Base-by-base conservation (phyloP, 2,329 filamentous ascomycete species). In the Rhynchosporium secalis region DNA sequence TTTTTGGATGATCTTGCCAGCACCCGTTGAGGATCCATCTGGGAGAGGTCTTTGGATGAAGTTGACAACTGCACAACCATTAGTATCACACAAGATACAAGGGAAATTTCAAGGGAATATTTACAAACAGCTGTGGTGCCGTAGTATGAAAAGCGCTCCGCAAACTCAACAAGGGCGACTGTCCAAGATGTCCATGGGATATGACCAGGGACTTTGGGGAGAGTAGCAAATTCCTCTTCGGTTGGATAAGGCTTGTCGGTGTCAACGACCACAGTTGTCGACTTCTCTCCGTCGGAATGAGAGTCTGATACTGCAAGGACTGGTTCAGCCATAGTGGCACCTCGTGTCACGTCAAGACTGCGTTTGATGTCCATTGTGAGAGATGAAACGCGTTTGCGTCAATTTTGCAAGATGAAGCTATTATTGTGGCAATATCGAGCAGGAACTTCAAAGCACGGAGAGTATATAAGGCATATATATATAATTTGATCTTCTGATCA, bases 101-200 rank as follows among this genome's bases (percentile, higher is more conserved):
- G 40, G 40, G 43, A 36, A 26, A 9, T 10, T 36, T 10, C 33
- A 6, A 6, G 33, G 33, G 33, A 36, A 63, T 48, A 78, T 81
- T 64, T 78, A 84, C 82, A 87, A 38, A 86, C 79, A 58, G 81
- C 80, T 20, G 81, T 84, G 4, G 83, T 85, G 51, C 86, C 86
- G 70, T 87, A 87, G 76, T 86, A 88, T 3, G 82, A 83, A 70
- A 87, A 87, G 26, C 85, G 80, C 73, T 87, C 85, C 73, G 83
- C 86, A 57, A 87, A 72, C 73, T 88, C 85, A 56, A 87, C 80
- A 67, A 87, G 83, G 1, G 82, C 84, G 56, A 88, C 79, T 13
- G 80, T 85, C 58, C 63, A 69, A 7, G 62, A 66, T n/a, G 62
- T 57, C 65, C 62, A 69, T 31, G 68, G 68, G 38, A 69, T 68